Conservation (phyloP, 345 rosid species). For the Corymbia maculata region DNA sequence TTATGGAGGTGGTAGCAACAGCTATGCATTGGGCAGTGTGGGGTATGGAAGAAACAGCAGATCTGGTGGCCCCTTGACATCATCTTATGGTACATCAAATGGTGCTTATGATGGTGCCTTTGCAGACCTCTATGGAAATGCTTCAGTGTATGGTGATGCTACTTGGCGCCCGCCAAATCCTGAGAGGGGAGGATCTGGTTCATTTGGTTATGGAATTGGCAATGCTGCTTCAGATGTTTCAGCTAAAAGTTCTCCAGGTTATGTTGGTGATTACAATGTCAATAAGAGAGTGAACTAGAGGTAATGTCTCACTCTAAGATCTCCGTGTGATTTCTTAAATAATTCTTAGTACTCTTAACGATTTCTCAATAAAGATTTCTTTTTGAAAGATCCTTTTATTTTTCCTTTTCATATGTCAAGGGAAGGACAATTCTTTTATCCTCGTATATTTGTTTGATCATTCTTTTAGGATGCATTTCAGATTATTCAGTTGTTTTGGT, state of each 20-base stretch:
- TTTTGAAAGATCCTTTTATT: background rate
- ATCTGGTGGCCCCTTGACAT: slow-evolving; percentile 23
- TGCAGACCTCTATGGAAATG: slow-evolving; percentile 33
- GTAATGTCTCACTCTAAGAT: slow-evolving; percentile 12
- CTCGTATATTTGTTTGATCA: background rate
- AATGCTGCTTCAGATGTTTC: slow-evolving; percentile 39
- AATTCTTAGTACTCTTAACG: background rate
- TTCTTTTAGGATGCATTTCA: background rate
- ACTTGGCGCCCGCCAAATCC: slow-evolving; percentile 50
- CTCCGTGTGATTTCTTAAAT: background rate
- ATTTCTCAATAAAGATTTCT: background rate
- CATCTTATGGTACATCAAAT: slow-evolving; percentile 39
- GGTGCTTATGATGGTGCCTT: slow-evolving; percentile 48
- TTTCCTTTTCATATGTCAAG: background rate
- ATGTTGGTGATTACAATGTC: slow-evolving; percentile 59
- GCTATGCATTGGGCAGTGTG: slow-evolving; percentile 31
- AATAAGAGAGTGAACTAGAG: slow-evolving; percentile 71
- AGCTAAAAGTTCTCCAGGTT: slow-evolving; percentile 49
- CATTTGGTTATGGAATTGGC: slow-evolving; percentile 40
- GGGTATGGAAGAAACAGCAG: slow-evolving; percentile 49
- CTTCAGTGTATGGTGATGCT: slow-evolving; percentile 46
- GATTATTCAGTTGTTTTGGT: background rate
- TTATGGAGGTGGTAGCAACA: slow-evolving; percentile 47
- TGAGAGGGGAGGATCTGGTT: slow-evolving; percentile 40
- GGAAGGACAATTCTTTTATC: background rate